Base-by-base conservation (phyloP, 2,329 filamentous ascomycete genomes). In the Cercospora janseana region DNA sequence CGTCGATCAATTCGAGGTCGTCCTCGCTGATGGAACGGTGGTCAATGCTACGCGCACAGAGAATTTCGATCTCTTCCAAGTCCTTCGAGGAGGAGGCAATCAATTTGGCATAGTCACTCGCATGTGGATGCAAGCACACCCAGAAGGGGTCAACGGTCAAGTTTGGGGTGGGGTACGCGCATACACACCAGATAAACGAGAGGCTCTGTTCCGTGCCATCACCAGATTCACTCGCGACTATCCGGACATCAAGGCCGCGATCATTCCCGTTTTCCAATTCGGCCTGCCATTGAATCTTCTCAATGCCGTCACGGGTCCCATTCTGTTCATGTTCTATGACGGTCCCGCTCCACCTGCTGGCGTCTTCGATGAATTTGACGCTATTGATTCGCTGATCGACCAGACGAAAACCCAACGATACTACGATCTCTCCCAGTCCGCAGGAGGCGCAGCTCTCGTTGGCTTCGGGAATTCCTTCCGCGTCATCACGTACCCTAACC, bases 41-140 rank as follows among this genome's bases (percentile, higher is more conserved):
- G 66, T 77, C 41, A 72, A 71, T 7, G 78, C 73, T 3, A 75
- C 71, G n/a, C 57, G 60, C 6, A 60, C 60, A 1, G 61, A 64
- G 3, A 63, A 81, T 51, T 55, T 71, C 0, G 78, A 81, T 45
- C 67, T 83, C 10, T 80, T 69, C 63, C 68, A 68, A 52, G 76
- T 74, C 0, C 71, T 82, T 4, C 76, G 76, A 50, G 79, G 79
- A 7, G 58, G 56, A 13, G 79, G 75, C n/a, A 79, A 75, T 64
- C 80, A 79, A 61, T 60, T 56, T 42, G 58, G 51, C 32, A 60
- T 60, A 18, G 62, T 56, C 6, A 60, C 54, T 18, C 44, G 49
- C n/a, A 50, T 58, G 28, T 52, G 43, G 34, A 38, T 54, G 32
- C 55, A 56, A 42, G 57, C 57, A 7, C 57, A 60, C 27, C 57